A percentile compares a stretch with the other conserved stretches of the same genome.
phyloP scores from a whole-genome alignment of 2,329 filamentous ascomycete species.

The Cordyceps fumosorosea region DNA sequence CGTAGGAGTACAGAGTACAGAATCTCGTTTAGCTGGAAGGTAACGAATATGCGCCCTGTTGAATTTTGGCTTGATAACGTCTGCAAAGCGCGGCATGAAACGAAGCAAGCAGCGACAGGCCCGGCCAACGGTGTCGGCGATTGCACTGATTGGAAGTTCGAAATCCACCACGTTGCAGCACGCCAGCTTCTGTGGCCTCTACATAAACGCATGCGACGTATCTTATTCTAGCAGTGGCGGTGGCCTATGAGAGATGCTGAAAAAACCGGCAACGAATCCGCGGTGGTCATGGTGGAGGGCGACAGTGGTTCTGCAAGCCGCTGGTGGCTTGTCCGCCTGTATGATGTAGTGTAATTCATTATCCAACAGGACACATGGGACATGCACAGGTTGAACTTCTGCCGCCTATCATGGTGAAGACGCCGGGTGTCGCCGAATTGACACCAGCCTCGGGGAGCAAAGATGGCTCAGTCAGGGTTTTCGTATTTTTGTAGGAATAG shows the following conservation, averaged over 20 bases:
- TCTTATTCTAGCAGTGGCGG: not conserved
- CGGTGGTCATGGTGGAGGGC: not conserved
- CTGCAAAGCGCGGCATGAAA: not conserved
- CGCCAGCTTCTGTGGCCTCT: not conserved
- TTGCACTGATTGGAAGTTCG: not conserved
- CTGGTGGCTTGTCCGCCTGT: not conserved
- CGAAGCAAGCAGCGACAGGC: not conserved
- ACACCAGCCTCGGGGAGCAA: not conserved
- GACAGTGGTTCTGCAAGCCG: not conserved
- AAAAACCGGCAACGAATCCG: not conserved
- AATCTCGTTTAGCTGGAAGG: too few relatives aligned
- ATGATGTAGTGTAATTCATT: not conserved
- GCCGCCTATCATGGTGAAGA: not conserved
- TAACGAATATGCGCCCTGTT: too few relatives aligned
- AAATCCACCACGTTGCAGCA: not conserved
- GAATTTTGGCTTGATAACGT: too few relatives aligned
- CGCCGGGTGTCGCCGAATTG: not conserved
- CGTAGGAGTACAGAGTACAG: too few relatives aligned
- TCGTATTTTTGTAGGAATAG: not conserved
- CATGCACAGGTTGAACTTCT: not conserved
- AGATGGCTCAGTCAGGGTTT: not conserved
- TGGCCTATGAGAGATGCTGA: not conserved
- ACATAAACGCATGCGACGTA: slow-evolving; percentile 4
- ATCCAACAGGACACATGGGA: not conserved
- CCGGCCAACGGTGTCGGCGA: too few relatives aligned